Evolutionary conservation across 495 filamentous ascomycete species (phyloP).

Genomic region (Penicillium maclennaniae): DNA sequence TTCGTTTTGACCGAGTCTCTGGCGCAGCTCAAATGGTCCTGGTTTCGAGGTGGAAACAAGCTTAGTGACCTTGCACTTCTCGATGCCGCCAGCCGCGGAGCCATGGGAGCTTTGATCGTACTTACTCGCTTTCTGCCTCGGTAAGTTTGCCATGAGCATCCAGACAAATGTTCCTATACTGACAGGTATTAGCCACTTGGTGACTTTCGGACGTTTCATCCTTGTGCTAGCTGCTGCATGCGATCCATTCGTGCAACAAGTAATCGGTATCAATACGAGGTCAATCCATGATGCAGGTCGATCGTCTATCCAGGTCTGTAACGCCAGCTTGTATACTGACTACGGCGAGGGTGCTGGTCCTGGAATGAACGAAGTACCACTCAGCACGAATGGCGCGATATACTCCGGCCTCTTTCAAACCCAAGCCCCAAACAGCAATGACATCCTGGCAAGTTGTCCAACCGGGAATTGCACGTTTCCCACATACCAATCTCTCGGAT

Average conservation of each 20-base stretch:
- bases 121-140: conserved; percentile 25
- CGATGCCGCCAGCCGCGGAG: conserved; percentile 42
- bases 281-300: conserved; percentile 10
- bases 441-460: conserved; percentile 28
- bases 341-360: conserved; percentile 27
- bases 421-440: conserved; percentile 15
- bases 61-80: conserved; percentile 40
- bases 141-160: conserved; percentile 8
- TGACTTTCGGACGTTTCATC: conserved; percentile 36
- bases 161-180: background rate
- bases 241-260: conserved; percentile 45
- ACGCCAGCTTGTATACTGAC: conserved; percentile 22
- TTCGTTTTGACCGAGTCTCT: conserved; percentile 38
- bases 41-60: conserved; percentile 37
- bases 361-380: conserved; percentile 25
- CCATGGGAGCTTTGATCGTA: conserved; percentile 31
- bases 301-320: conserved; percentile 24
- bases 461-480: conserved; percentile 44
- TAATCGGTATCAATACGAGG: conserved; percentile 30
- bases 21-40: conserved; percentile 48
- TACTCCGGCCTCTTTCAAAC: conserved; percentile 34
- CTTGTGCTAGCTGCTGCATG: conserved; percentile 37
- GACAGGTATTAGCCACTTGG: conserved; percentile 28
- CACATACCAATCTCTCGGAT: conserved; percentile 40
- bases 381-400: conserved; percentile 34